phyloP scores from a whole-genome alignment of 805 yeast species.

The Scheffersomyces coipomensis region DNA sequence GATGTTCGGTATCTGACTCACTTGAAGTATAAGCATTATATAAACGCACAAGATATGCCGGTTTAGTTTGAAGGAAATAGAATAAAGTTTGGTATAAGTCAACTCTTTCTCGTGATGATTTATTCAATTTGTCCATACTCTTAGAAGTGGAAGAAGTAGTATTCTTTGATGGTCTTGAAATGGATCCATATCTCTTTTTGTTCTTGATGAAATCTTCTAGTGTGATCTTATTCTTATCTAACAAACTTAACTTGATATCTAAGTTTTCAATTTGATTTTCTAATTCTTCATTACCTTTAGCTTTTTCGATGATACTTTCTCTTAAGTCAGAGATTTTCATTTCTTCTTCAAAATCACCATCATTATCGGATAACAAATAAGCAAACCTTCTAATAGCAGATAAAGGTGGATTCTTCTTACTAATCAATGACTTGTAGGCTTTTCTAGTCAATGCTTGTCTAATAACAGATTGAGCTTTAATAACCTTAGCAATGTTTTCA shows the following conservation, averaged over 20 bases:
- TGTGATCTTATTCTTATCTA: constrained; percentile 77
- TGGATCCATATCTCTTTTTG: constrained; percentile 30
- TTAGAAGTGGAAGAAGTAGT: constrained; percentile 11
- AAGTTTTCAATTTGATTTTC: constrained; percentile 75
- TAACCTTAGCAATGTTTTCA: constrained; percentile 54
- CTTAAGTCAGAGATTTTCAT: constrained; percentile 63
- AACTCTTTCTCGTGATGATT: constrained; percentile 48
- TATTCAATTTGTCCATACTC: constrained; percentile 30
- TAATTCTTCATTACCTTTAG: constrained; percentile 66
- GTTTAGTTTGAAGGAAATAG: constrained; percentile 81
- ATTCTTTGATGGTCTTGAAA: constrained; percentile 13
- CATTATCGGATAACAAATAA: constrained; percentile 67
- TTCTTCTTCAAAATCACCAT: constrained; percentile 74
- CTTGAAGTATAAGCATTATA: constrained; percentile 32
- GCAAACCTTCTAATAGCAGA: constrained; percentile 76
- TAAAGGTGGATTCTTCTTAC: constrained; percentile 73
- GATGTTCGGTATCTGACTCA: constrained; percentile 20
- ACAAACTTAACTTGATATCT: constrained; percentile 72
- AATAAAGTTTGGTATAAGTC: constrained; percentile 76
- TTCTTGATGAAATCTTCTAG: constrained; percentile 65
- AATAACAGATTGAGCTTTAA: constrained; percentile 72
- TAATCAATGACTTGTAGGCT: constrained; percentile 72
- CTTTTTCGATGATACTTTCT: constrained; percentile 66
- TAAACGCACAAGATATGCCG: constrained; percentile 63
- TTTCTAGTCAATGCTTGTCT: constrained; percentile 64